phyloP scores from a whole-genome alignment of 768 basidiomycete genomes.

The Termitomyces sp. region DNA sequence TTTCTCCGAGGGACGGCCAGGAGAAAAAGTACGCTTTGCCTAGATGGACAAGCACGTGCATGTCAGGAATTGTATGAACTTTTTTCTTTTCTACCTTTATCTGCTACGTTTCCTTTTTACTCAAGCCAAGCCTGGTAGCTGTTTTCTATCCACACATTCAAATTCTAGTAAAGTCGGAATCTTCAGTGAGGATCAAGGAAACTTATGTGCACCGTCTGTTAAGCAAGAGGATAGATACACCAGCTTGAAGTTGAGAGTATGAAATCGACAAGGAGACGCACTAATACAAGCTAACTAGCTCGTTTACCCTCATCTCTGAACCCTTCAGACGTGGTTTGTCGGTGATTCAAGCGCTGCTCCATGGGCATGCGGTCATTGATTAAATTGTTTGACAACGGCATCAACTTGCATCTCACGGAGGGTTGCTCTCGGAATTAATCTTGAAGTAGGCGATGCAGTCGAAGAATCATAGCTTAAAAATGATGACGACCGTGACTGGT shows the following conservation, averaged over 20 bases:
- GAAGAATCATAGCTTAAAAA: not conserved
- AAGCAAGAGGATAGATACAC: not conserved
- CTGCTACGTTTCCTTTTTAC: no score
- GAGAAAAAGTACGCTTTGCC: conserved; percentile 80
- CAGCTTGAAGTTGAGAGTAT: not conserved
- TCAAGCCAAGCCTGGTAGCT: not conserved
- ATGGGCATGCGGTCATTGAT: not conserved
- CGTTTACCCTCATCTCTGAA: not conserved
- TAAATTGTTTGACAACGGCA: not conserved
- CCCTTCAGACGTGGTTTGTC: not conserved
- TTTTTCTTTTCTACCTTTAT: not conserved
- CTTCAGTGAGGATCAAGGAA: no score
- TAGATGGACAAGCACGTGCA: conserved; percentile 16
- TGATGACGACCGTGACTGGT: not conserved
- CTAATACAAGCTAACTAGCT: not conserved
- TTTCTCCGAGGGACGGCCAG: conserved; percentile 82
- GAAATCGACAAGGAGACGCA: not conserved
- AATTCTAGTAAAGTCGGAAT: not conserved
- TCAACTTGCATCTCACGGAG: not conserved
- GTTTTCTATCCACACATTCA: not conserved
- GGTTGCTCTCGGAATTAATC: not conserved
- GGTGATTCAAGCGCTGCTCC: not conserved
- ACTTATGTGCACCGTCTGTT: no score
- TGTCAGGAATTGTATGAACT: not conserved
- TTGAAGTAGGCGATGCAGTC: not conserved